Conservation (phyloP, 305 asterid species). For the Plantago coronopus region DNA sequence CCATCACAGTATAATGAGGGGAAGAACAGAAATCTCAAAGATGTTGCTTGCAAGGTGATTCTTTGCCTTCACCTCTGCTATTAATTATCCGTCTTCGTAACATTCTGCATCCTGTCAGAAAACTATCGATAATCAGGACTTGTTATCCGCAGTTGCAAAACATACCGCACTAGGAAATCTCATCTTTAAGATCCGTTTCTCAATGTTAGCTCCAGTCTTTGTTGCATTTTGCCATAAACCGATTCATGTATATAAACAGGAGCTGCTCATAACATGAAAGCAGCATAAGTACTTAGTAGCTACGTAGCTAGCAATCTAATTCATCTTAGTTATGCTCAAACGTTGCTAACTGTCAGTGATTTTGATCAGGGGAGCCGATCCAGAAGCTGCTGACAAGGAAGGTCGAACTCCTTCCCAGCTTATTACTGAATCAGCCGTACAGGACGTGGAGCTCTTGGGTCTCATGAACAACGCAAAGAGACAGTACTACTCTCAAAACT, state of each 20-base stretch:
- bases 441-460: constrained; percentile 67
- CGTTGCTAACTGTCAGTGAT: background rate
- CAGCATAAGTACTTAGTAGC: too few species aligned
- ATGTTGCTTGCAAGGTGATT: constrained; percentile 66
- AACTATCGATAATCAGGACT: too few species aligned
- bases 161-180: too few species aligned
- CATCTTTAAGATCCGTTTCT: too few species aligned
- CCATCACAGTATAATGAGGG: constrained; percentile 71
- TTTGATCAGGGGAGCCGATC: constrained; percentile 67
- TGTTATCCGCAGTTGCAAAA: too few species aligned
- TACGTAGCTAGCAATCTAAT: too few species aligned
- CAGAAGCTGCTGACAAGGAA: constrained; percentile 56
- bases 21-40: constrained; percentile 59
- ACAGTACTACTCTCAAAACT: constrained; percentile 18
- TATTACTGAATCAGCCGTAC: constrained; percentile 45
- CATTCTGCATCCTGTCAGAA: too few species aligned
- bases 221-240: too few species aligned
- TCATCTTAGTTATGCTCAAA: too few species aligned
- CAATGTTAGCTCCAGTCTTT: too few species aligned
- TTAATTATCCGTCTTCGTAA: too few species aligned
- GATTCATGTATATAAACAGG: too few species aligned
- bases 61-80: constrained; percentile 6
- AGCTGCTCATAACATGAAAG: background rate
- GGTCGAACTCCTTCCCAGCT: constrained; percentile 70
- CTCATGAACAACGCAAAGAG: constrained; percentile 52